A percentile compares a stretch with the other conserved stretches of the same genome.
These are phyloP conservation scores for Ciborinia camelliae DNA, from an alignment of 2,329 filamentous ascomycete genomes.

Conservation along the genomic window DNA sequence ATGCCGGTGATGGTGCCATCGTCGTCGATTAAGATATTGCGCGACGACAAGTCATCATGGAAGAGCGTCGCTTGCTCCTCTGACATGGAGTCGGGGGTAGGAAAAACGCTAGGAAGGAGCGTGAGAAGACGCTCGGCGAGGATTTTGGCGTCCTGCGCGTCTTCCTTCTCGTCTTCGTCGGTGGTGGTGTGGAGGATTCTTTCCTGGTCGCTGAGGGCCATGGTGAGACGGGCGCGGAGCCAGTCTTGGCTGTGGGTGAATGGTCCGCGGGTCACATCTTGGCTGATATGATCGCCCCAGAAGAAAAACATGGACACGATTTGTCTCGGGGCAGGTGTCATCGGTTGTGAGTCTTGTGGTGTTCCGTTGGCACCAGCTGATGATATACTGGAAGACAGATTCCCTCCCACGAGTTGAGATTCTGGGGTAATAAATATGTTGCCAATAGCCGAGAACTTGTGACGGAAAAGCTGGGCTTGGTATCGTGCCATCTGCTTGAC, in stretches of 20 bases:
- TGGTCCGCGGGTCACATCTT: slow-evolving; percentile 10
- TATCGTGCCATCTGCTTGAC: slow-evolving; percentile 37
- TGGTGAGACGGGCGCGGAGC: slow-evolving; percentile 7
- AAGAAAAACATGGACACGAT: background rate
- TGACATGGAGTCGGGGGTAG: slow-evolving; percentile 24
- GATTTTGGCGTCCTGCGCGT: slow-evolving; percentile 33
- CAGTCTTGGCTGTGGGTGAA: slow-evolving; percentile 17
- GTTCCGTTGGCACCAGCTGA: background rate
- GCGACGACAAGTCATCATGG: slow-evolving; percentile 40
- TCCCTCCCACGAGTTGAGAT: background rate
- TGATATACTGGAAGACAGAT: background rate
- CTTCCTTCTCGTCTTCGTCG: slow-evolving; percentile 36
- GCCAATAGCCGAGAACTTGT: slow-evolving; percentile 1
- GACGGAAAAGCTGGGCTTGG: slow-evolving; percentile 33
- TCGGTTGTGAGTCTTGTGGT: background rate
- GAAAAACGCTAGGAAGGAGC: slow-evolving; percentile 39
- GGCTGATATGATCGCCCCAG: slow-evolving; percentile 12
- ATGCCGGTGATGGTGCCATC: slow-evolving; percentile 40
- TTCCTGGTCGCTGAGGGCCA: slow-evolving; percentile 1
- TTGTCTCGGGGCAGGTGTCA: background rate
- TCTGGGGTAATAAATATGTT: background rate
- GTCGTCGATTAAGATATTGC: slow-evolving; percentile 44
- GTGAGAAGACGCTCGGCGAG: slow-evolving; percentile 34
- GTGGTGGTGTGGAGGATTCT: background rate
- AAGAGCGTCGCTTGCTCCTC: slow-evolving; percentile 40